Evolutionary conservation across 2,329 filamentous ascomycete species (phyloP), one percentile per base, ranked within the genome.

Genomic region (Colletotrichum liriopes): DNA sequence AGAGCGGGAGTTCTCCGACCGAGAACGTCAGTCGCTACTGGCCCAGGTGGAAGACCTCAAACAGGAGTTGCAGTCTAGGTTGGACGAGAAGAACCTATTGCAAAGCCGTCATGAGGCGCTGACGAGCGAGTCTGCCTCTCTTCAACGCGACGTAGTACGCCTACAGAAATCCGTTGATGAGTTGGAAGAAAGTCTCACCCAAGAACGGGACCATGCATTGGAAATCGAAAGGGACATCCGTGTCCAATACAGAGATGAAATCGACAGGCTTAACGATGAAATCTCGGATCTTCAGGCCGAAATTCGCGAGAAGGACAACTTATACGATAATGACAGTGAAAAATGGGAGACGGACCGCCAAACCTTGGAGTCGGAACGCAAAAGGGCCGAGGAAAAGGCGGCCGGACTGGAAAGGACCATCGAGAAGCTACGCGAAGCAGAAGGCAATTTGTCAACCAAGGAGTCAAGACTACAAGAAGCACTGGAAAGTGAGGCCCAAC

Each of bases 271-370:
- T 20, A 87, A 87, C 73, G 83, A 87, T 73, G 88, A 93, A 80
- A 90, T 92, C 29, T 90, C 88, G 64, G 85, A 87, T 65, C 83
- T 93, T 5, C 90, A 92, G 71, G 88, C 90, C 26, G 89, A 92
- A 74, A 86, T 93, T 41, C 88, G 90, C 75, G 90, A 93, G 75
- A 93, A 91, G 75, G 91, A 94, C 76, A 92, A 91, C 59, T 85
- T 92, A 47, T 92, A 92, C 81, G 91, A 92, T 71, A 89, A 92
- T 69, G 91, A 94, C 77, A 90, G 88, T 79, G 92, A 94, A 74
- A 90, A 91, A 76, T 94, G 93, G 92, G 91, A 93, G 65, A 89
- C 87, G 9, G 89, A 92, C 77, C 91, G 87, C 77, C 88, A 90
- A 43, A 88, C 87, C 51, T 82, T 95, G 1, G 89, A 93, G 76